These are phyloP conservation scores for Ceratocystiopsis brevicomis DNA, from an alignment of 2,329 filamentous ascomycete species.

Conservation along the genomic window DNA sequence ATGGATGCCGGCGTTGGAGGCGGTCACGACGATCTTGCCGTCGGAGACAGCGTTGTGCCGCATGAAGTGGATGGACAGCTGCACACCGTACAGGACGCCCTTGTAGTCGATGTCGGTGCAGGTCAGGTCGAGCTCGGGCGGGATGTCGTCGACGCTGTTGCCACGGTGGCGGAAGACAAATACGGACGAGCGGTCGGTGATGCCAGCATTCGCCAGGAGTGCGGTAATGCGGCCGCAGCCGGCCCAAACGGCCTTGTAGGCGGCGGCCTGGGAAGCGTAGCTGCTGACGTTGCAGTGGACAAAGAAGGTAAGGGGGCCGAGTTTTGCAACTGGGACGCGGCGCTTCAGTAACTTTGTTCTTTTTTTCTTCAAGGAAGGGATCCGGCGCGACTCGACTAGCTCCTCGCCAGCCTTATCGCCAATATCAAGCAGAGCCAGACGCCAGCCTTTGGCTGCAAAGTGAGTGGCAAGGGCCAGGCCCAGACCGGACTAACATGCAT, in stretches of 20 bases:
- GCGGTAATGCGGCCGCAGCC: slow-evolving; percentile 28
- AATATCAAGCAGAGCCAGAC: slow-evolving; percentile 2
- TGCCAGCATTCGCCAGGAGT: slow-evolving; percentile 30
- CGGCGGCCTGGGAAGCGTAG: slow-evolving; percentile 23
- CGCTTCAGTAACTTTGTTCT: no score
- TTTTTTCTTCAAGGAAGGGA: no score
- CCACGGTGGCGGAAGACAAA: slow-evolving; percentile 17
- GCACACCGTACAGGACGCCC: slow-evolving; percentile 28
- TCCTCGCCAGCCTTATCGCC: slow-evolving; percentile 4
- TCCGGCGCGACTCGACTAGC: neutral
- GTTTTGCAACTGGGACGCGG: neutral
- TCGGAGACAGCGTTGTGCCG: slow-evolving; percentile 20
- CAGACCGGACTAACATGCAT: slow-evolving; percentile 3
- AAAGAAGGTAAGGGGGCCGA: slow-evolving; percentile 18
- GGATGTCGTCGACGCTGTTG: slow-evolving; percentile 3
- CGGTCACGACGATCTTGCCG: slow-evolving; percentile 5
- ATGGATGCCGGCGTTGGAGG: slow-evolving; percentile 20
- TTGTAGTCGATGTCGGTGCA: slow-evolving; percentile 32
- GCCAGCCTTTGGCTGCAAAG: slow-evolving; percentile 14
- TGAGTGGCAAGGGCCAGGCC: slow-evolving; percentile 8
- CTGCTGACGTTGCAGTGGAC: slow-evolving; percentile 24
- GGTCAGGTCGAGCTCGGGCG: slow-evolving; percentile 21
- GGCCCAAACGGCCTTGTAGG: slow-evolving; percentile 23
- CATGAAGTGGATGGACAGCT: slow-evolving; percentile 34
- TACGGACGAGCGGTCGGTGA: slow-evolving; percentile 24